A percentile compares a stretch with the other conserved stretches of the same genome.
These are phyloP conservation scores for Tephrocybe rancida DNA, from an alignment of 768 basidiomycete genomes.

Conservation along the genomic window DNA sequence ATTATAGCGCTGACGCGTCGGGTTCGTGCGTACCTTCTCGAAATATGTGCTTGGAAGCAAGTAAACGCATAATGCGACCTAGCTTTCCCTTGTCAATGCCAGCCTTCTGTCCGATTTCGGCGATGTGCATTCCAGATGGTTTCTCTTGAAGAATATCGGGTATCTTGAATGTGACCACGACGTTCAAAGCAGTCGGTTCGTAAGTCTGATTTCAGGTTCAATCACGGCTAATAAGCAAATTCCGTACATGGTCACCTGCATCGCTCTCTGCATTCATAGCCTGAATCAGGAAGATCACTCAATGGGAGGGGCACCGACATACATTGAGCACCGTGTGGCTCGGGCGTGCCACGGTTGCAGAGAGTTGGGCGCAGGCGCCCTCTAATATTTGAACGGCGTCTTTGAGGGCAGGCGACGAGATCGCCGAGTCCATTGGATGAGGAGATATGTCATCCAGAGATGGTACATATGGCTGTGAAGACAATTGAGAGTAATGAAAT, in stretches of 20 bases:
- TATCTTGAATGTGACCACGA: slow-evolving; percentile 35
- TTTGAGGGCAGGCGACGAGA: slow-evolving; percentile 17
- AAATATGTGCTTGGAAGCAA: slow-evolving; percentile 44
- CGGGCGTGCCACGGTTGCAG: slow-evolving; percentile 24
- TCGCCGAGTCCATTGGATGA: slow-evolving; percentile 23
- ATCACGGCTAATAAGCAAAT: background rate
- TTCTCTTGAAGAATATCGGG: slow-evolving; percentile 38
- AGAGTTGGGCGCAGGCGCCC: slow-evolving; percentile 29
- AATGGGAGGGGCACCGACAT: background rate
- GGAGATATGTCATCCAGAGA: slow-evolving; percentile 21
- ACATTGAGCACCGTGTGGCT: slow-evolving; percentile 26
- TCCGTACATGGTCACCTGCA: too few relatives aligned
- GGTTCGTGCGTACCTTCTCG: slow-evolving; percentile 24
- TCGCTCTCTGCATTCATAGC: background rate
- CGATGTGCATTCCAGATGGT: slow-evolving; percentile 36
- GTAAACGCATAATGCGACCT: slow-evolving; percentile 36
- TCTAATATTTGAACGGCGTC: slow-evolving; percentile 27
- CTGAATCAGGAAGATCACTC: background rate
- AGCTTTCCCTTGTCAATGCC: slow-evolving; percentile 38
- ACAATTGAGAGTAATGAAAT: slow-evolving; percentile 12
- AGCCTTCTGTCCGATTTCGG: slow-evolving; percentile 29
- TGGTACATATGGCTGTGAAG: slow-evolving; percentile 14
- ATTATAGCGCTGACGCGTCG: too few relatives aligned
- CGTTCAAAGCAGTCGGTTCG: slow-evolving; percentile 34
- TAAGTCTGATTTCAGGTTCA: slow-evolving; percentile 21